A percentile compares a stretch with the other conserved stretches of the same genome.
Conservation (phyloP, 768 basidiomycete species). For the Kwoniella pini region DNA sequence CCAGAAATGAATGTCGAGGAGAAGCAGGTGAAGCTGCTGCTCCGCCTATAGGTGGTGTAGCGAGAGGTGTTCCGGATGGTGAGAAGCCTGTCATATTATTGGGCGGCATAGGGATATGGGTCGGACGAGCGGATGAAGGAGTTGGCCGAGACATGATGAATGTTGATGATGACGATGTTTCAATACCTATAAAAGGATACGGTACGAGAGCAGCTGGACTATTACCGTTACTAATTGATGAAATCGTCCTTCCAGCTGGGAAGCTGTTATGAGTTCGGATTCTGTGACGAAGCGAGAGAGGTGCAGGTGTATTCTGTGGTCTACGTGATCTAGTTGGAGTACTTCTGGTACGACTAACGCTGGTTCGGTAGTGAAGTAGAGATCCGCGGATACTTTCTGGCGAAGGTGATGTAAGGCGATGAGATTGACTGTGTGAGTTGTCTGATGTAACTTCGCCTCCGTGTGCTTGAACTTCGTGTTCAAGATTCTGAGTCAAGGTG, state of each 20-base stretch:
- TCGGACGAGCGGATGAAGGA: constrained; percentile 31
- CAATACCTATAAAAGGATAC: neutral
- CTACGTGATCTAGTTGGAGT: neutral
- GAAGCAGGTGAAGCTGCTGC: constrained; percentile 39
- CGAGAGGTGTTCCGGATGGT: constrained; percentile 27
- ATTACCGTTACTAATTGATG: neutral
- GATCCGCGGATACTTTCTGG: neutral
- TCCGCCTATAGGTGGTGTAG: constrained; percentile 12
- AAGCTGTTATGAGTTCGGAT: neutral
- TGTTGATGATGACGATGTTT: neutral
- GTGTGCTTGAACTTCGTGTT: neutral
- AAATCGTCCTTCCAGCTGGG: neutral
- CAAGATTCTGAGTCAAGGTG: neutral
- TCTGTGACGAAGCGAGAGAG: constrained; percentile 7
- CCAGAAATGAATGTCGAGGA: constrained; percentile 46
- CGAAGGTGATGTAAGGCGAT: neutral
- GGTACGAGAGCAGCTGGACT: neutral
- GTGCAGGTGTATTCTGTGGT: neutral
- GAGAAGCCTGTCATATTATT: constrained; percentile 10
- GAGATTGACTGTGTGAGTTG: neutral
- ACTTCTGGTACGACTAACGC: too few relatives aligned
- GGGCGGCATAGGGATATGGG: constrained; percentile 45
- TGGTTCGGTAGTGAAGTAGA: neutral
- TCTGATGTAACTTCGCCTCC: neutral
- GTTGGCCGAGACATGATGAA: constrained; percentile 33